phyloP scores from a whole-genome alignment of 805 yeast species.

The Yamadazyma takamatsuzukensis region DNA sequence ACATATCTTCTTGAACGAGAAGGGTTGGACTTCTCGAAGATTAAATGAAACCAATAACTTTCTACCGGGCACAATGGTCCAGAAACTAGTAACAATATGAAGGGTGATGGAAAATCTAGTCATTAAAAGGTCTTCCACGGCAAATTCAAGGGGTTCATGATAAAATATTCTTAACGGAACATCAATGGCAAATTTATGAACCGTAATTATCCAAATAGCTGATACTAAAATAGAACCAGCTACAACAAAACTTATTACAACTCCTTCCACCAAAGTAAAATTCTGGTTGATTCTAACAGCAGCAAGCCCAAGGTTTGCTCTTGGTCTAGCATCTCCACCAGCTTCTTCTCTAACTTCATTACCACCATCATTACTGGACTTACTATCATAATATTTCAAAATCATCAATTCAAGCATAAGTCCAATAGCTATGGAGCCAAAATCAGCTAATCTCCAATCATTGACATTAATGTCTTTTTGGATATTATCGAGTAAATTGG shows the following conservation, averaged over 20 bases:
- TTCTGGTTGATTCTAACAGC: slow-evolving; percentile 1
- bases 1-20: too few species aligned
- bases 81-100: slow-evolving; percentile 4
- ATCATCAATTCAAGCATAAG: slow-evolving; percentile 6
- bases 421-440: slow-evolving; percentile 10
- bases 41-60: too few species aligned
- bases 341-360: background rate
- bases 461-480: slow-evolving; percentile 1
- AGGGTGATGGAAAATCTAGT: background rate
- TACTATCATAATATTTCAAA: slow-evolving; percentile 8
- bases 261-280: background rate
- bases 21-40: too few species aligned
- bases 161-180: slow-evolving; percentile 14
- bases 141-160: background rate
- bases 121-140: background rate
- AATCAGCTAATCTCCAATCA: slow-evolving; percentile 12
- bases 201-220: slow-evolving; percentile 16
- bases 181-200: slow-evolving; percentile 20
- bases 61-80: slow-evolving; percentile 7
- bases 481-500: slow-evolving; percentile 1
- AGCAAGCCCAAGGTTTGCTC: slow-evolving; percentile 2
- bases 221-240: slow-evolving; percentile 1
- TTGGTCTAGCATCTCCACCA: background rate
- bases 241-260: background rate
- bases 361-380: slow-evolving; percentile 1